A percentile compares a stretch with the other conserved stretches of the same genome.
Evolutionary conservation across 148 eudicot species (phyloP).

Genomic region (Persicaria tinctoria): DNA sequence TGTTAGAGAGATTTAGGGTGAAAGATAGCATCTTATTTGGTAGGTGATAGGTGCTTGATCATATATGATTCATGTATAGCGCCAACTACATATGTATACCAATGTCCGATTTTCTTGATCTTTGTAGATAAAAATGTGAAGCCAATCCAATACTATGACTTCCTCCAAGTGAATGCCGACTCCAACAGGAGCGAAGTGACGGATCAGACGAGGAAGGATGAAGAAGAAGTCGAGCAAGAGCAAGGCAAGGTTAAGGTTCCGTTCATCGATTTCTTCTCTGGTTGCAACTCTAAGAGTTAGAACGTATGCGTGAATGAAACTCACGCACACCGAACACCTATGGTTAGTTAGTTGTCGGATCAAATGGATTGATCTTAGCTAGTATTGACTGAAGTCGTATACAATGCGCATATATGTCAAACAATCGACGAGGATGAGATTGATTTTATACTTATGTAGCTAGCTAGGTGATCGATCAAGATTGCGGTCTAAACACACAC

Average conservation of each 20-base stretch:
- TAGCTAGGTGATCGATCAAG: not conserved
- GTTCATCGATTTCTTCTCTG: constrained; percentile 16
- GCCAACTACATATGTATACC: not conserved
- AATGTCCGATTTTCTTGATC: not conserved
- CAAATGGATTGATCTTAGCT: not conserved
- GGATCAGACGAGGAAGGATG: constrained; percentile 16
- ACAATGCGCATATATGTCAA: not conserved
- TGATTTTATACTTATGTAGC: not conserved
- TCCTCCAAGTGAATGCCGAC: constrained; percentile 16
- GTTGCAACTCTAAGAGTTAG: constrained; percentile 7
- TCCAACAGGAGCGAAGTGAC: constrained; percentile 20
- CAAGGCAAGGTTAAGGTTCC: not conserved
- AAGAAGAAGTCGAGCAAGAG: constrained; percentile 18
- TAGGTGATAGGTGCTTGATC: not conserved
- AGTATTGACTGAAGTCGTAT: not conserved
- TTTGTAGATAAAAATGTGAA: constrained; percentile 1
- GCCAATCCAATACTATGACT: constrained; percentile 18
- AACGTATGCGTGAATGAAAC: not conserved
- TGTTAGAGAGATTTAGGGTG: not conserved
- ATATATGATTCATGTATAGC: not conserved
- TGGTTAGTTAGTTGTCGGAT: not conserved
- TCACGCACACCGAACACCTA: not conserved
- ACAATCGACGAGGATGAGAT: not conserved
- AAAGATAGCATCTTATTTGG: not conserved
- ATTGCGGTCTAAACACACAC: not conserved